Conservation (phyloP, 202 grass and related monocot species). For the Musa balbisiana region DNA sequence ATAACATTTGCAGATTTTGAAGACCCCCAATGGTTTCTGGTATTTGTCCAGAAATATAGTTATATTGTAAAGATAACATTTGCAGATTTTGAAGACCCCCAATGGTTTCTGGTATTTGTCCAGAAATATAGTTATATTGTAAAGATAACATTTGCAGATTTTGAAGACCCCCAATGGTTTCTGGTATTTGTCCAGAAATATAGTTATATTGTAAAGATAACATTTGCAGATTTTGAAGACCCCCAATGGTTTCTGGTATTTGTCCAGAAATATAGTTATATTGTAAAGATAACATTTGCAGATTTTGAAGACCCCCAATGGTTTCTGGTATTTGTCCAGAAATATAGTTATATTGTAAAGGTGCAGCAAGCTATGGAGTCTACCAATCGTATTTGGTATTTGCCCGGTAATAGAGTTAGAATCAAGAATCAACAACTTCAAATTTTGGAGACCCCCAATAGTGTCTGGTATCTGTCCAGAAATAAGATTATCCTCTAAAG, state of each 20-base stretch:
- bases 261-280: neutral
- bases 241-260: neutral
- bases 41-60: too few relatives aligned
- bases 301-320: neutral
- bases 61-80: too few relatives aligned
- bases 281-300: neutral
- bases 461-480: too few relatives aligned
- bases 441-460: too few relatives aligned
- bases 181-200: neutral
- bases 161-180: neutral
- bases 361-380: too few relatives aligned
- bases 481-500: too few relatives aligned
- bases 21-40: too few relatives aligned
- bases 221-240: neutral
- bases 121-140: neutral
- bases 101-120: neutral
- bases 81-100: neutral
- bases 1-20: too few relatives aligned
- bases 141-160: neutral
- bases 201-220: neutral
- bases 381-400: too few relatives aligned
- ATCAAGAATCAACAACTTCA: too few relatives aligned
- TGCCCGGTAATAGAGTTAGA: too few relatives aligned
- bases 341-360: too few relatives aligned
- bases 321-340: slow-evolving; percentile 10